phyloP scores from a whole-genome alignment of 768 basidiomycete species.

The Hygrophoropsis aurantiaca region DNA sequence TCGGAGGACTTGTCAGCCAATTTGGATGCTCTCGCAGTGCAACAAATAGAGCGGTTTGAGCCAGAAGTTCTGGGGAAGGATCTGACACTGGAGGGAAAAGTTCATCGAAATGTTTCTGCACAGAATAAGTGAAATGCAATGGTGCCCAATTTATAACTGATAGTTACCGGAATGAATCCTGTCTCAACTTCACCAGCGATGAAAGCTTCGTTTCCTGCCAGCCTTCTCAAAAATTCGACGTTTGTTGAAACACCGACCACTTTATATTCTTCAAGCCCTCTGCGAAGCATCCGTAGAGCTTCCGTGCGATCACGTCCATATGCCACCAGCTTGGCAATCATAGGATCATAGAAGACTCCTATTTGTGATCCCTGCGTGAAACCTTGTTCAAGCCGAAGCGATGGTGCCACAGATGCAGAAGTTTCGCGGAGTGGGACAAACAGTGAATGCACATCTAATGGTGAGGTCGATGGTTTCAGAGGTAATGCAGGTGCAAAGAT shows the following conservation, averaged over 20 bases:
- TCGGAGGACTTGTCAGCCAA: slow-evolving; percentile 27
- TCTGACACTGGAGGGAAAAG: slow-evolving; percentile 70
- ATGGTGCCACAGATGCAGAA: slow-evolving; percentile 41
- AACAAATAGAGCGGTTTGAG: slow-evolving; percentile 78
- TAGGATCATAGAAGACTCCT: slow-evolving; percentile 87
- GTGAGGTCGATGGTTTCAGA: slow-evolving; percentile 24
- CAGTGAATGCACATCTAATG: slow-evolving; percentile 6
- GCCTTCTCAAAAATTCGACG: slow-evolving; percentile 77
- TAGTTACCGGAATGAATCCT: slow-evolving; percentile 80
- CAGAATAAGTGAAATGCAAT: not conserved
- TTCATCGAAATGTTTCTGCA: slow-evolving; percentile 77
- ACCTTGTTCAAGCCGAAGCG: slow-evolving; percentile 88
- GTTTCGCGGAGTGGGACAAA: slow-evolving; percentile 20
- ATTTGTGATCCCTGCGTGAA: slow-evolving; percentile 79
- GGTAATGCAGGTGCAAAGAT: slow-evolving; percentile 53
- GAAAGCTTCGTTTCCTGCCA: slow-evolving; percentile 80
- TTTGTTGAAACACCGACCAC: slow-evolving; percentile 93
- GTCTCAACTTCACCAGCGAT: slow-evolving; percentile 83
- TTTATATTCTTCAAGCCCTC: slow-evolving; percentile 83
- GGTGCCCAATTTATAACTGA: not conserved
- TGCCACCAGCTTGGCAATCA: slow-evolving; percentile 91
- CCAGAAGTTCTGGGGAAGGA: slow-evolving; percentile 64
- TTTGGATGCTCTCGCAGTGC: slow-evolving; percentile 58
- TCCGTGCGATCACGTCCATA: slow-evolving; percentile 83
- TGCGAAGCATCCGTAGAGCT: slow-evolving; percentile 76